These are phyloP conservation scores for Cantharellus cinnabarinus DNA, from an alignment of 768 basidiomycete species.

Conservation along the genomic window DNA sequence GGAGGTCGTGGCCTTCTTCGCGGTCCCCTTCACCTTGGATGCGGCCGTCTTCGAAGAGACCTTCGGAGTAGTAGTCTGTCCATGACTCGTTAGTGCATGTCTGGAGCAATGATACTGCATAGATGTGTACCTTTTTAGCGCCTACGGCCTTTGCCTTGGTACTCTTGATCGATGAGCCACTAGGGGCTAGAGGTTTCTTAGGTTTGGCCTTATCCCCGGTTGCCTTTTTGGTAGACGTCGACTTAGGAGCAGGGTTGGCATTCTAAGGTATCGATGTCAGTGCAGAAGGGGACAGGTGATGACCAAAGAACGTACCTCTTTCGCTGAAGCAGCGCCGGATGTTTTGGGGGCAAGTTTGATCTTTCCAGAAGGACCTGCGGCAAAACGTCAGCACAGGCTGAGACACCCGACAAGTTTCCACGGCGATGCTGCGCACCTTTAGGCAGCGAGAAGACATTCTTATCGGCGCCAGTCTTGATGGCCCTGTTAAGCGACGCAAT, in stretches of 20 bases:
- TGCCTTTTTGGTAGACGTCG: neutral
- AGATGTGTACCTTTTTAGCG: neutral
- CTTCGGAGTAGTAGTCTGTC: too few species aligned
- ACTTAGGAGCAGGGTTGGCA: neutral
- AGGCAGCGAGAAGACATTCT: neutral
- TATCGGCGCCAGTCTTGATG: neutral
- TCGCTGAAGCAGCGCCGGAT: neutral
- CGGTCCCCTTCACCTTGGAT: neutral
- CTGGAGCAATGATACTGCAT: neutral
- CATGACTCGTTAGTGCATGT: neutral
- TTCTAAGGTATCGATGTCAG: neutral
- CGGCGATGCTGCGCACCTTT: neutral
- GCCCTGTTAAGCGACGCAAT: neutral
- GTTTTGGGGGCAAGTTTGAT: slow-evolving; percentile 1
- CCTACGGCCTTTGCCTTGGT: neutral
- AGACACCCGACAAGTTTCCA: too few species aligned
- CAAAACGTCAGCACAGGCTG: neutral
- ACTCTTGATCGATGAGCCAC: neutral
- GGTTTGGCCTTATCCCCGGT: neutral
- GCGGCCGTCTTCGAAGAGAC: too few species aligned
- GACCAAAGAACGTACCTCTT: neutral
- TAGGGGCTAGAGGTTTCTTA: neutral
- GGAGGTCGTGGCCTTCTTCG: neutral
- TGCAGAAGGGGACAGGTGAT: neutral
- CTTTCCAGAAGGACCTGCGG: neutral